Evolutionary conservation across 2,329 filamentous ascomycete genomes (phyloP), one percentile per base, ranked within the genome.

Genomic region (Apiospora aurea): DNA sequence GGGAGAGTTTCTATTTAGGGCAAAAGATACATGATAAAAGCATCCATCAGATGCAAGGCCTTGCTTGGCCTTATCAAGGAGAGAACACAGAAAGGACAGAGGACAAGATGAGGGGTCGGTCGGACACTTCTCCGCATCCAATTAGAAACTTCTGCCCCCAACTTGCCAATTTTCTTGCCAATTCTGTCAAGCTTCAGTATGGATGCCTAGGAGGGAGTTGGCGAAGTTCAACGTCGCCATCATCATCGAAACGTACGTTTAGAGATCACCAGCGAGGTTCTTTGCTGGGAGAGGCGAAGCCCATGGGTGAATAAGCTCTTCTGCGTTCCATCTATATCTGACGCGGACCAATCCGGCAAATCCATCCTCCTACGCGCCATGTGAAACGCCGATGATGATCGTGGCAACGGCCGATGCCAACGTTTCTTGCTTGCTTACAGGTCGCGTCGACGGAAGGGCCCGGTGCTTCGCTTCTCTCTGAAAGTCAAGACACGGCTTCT

Each of bases 41-140:
- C 51, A 16, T 34, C 51, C 34, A 10, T 21, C 18, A 18, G 44
- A 47, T 49, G 46, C 21, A n/a, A n/a, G 21, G 21, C 46, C 46
- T n/a, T 38, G 34, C 46, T n/a, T 38, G 34, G 34, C 34, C 34
- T 8, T 38, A 6, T 16, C 11, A 7, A 11, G 18, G 44, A 46
- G 16, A 46, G 44, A 43, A 43, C 41, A 38, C 34, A 43, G n/a
- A 57, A 6, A 57, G 16, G 29, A 34, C 51, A 57, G 29, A 38
- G 29, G 53, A 61, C 10, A 26, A 38, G 7, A 38, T 21, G 53
- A 61, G 53, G 51, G 53, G 53, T 61, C 26, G 53, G 18, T 6
- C 57, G 57, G 57, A 24, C 4, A 13, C 34, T 41, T 64, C 57
- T 64, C 57, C 57, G 57, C 8, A 64, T n/a, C 57, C 53, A 61